phyloP scores from a whole-genome alignment of 1,284 basidiomycete genomes.

The Megacollybia platyphylla region DNA sequence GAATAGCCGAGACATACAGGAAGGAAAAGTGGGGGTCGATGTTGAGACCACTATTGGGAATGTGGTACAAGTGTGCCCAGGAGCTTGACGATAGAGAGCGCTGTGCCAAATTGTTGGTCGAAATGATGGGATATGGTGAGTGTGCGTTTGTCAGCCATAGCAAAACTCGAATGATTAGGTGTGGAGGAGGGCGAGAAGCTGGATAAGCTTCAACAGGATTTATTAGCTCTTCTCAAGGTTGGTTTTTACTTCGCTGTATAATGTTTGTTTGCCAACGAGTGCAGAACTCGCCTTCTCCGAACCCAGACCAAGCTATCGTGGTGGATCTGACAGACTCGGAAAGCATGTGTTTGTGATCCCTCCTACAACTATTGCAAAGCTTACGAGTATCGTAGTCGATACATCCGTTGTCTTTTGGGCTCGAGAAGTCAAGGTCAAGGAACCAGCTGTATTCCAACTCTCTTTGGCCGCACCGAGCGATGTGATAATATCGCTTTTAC shows the following conservation, averaged over 20 bases:
- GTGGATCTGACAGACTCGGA: slow-evolving; percentile 52
- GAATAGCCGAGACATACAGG: slow-evolving; percentile 77
- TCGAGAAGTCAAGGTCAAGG: slow-evolving; percentile 44
- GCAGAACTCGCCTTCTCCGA: slow-evolving; percentile 57
- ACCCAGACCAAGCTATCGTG: slow-evolving; percentile 36
- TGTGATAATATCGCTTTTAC: slow-evolving; percentile 35
- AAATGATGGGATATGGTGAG: slow-evolving; percentile 69
- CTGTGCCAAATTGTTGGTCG: slow-evolving; percentile 61
- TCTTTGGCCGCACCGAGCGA: slow-evolving; percentile 35
- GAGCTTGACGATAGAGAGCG: slow-evolving; percentile 64
- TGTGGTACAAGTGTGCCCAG: slow-evolving; percentile 74
- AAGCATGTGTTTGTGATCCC: slow-evolving; percentile 41
- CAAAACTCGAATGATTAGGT: slow-evolving; percentile 11
- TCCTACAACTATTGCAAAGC: slow-evolving; percentile 1
- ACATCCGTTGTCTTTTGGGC: slow-evolving; percentile 61
- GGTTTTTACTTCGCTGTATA: slow-evolving; percentile 2
- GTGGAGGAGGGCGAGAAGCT: slow-evolving; percentile 28
- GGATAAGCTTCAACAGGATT: slow-evolving; percentile 44
- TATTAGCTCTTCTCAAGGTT: slow-evolving; percentile 60
- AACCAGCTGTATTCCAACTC: slow-evolving; percentile 61
- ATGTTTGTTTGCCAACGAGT: slow-evolving; percentile 4
- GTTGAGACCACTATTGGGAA: slow-evolving; percentile 55
- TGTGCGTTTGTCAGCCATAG: slow-evolving; percentile 2
- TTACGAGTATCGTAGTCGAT: slow-evolving; percentile 34
- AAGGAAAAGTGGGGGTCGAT: slow-evolving; percentile 67